Percentiles rank a stretch among this genome's conserved stretches.
Conservation (phyloP, 495 filamentous ascomycete genomes). For the Tuber melanosporum region DNA sequence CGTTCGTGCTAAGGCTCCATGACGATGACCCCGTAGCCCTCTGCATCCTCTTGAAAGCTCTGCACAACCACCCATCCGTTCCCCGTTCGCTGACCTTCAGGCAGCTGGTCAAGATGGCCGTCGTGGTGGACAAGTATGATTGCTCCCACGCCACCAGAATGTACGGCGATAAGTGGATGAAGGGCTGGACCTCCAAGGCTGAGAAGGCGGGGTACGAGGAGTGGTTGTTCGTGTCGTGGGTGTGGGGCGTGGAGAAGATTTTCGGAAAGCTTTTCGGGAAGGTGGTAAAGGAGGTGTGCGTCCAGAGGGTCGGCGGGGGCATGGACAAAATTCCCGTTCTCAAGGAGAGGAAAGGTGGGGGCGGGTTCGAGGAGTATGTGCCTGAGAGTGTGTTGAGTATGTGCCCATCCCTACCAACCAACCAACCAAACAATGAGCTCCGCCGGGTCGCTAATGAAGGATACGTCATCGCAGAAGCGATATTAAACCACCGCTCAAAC, state of each 20-base stretch:
- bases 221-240: slow-evolving; percentile 30
- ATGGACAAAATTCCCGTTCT: neutral
- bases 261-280: slow-evolving; percentile 18
- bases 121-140: slow-evolving; percentile 28
- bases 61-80: slow-evolving; percentile 18
- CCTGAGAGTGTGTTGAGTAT: neutral
- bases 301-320: neutral
- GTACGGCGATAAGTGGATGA: slow-evolving; percentile 25
- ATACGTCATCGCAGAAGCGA: neutral
- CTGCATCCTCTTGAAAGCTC: slow-evolving; percentile 13
- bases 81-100: slow-evolving; percentile 7
- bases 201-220: slow-evolving; percentile 7
- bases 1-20: slow-evolving; percentile 19
- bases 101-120: slow-evolving; percentile 27
- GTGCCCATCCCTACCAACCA: neutral
- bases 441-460: neutral
- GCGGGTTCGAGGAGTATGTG: neutral
- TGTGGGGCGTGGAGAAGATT: slow-evolving; percentile 13
- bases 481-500: neutral
- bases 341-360: neutral
- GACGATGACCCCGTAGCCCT: slow-evolving; percentile 27
- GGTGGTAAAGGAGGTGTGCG: slow-evolving; percentile 2
- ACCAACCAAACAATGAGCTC: neutral
- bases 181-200: neutral
- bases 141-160: slow-evolving; percentile 18